These are phyloP conservation scores for Glomus cerebriforme DNA, from an alignment of 192 early-diverging fungal species.

Conservation along the genomic window DNA sequence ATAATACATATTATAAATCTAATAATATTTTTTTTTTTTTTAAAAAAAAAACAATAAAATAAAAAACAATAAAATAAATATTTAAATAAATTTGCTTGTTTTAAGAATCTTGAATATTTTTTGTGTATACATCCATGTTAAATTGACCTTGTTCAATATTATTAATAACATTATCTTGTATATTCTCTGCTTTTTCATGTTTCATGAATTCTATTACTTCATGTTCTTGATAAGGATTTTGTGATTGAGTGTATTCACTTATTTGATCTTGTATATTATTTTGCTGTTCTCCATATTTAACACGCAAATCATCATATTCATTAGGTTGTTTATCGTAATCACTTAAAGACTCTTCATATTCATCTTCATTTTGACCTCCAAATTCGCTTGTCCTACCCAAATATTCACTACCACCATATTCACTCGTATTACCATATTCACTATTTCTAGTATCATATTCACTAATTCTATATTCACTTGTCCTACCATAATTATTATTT, in stretches of 20 bases:
- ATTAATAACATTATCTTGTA: background rate
- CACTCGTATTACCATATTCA: background rate
- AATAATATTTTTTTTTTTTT: too few relatives aligned
- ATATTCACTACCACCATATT: background rate
- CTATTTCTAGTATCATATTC: too few relatives aligned
- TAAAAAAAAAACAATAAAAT: background rate
- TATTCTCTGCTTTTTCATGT: background rate
- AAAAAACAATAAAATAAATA: background rate
- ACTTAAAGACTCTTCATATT: background rate
- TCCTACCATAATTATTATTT: background rate
- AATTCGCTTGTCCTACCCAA: background rate
- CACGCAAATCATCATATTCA: background rate
- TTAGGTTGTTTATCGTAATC: background rate
- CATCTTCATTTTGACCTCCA: background rate
- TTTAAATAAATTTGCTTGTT: background rate
- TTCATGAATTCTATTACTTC: background rate
- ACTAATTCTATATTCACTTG: background rate
- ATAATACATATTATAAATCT: too few relatives aligned
- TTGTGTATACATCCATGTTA: background rate
- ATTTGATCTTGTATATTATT: background rate
- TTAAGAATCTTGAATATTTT: background rate
- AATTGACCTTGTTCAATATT: background rate
- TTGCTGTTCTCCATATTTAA: background rate
- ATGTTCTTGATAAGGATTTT: background rate
- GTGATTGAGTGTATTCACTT: background rate